Evolutionary conservation across 108 stramenopile genomes (phyloP), one percentile per base, ranked within the genome.

Genomic region (Pseudonitzschia multistriata): DNA sequence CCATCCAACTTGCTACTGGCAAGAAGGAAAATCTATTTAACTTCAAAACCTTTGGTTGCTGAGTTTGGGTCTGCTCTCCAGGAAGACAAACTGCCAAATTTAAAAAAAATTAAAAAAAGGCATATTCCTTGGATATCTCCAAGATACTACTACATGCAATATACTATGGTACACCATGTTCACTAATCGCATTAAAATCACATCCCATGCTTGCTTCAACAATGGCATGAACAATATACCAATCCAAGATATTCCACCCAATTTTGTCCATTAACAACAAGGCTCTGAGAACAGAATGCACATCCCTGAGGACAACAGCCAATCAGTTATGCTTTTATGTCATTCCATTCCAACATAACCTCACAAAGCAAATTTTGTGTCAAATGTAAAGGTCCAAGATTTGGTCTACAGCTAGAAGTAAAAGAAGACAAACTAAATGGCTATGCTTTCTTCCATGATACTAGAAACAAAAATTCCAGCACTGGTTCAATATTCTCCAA

Each of bases 181-280:
- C n/a, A n/a, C n/a, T n/a, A n/a, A n/a, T n/a, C n/a, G n/a, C n/a
- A 74, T 48, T 62, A 80, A 74, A 22, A 71, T 66, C 56, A 62
- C 74, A 15, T 39, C 31, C 6, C 79, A 81, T 64, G 74, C 37
- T 30, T 30, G 27, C 24, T 81, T 81, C 54, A 74, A 81, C 57
- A 71, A 81, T 68, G 74, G 71, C 31, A 68, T 81, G 64, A 80
- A 80, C 45, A 74, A 80, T 45, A 68, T 80, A n/a, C 71, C 64
- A 13, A 4, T 59, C 15, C n/a, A 8, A 14, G n/a, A 54, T 8
- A 42, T 73, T 6, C 64, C 71, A 17, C 74, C 75, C 27, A 73
- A 76, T 62, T 71, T 59, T 5, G 27, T 29, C 10, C 33, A 60
- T 28, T 28, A 29, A 5, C 59, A 15, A 7, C 19, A 17, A 17